These are phyloP conservation scores for Leccinum olivaceoglutinosum DNA, from an alignment of 1,284 basidiomycete genomes.

Conservation along the genomic window DNA sequence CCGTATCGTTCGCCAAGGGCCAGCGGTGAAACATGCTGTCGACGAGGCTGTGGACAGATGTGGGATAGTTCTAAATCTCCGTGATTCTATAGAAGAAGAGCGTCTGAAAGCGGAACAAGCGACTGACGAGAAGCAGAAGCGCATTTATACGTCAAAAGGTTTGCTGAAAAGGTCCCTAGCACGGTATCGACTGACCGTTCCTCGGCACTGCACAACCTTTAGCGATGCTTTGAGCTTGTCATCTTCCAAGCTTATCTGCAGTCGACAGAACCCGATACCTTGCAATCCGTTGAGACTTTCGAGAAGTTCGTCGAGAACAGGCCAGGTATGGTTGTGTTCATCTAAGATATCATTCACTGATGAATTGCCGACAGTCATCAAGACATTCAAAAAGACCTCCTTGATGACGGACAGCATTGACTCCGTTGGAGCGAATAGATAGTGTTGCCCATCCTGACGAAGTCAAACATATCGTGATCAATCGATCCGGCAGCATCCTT, in stretches of 20 bases:
- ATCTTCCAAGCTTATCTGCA: slow-evolving; percentile 94
- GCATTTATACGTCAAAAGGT: slow-evolving; percentile 68
- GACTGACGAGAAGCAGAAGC: slow-evolving; percentile 66
- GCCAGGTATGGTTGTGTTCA: slow-evolving; percentile 50
- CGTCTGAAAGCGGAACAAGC: slow-evolving; percentile 73
- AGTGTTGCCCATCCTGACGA: slow-evolving; percentile 87
- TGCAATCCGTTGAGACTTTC: slow-evolving; percentile 72
- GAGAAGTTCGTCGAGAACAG: slow-evolving; percentile 78
- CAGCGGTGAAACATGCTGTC: slow-evolving; percentile 82
- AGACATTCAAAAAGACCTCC: slow-evolving; percentile 90
- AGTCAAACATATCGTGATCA: slow-evolving; percentile 78
- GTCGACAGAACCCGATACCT: slow-evolving; percentile 78
- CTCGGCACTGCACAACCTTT: slow-evolving; percentile 72
- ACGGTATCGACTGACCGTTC: slow-evolving; percentile 1
- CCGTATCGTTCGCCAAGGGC: slow-evolving; percentile 88
- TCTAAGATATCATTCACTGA: neutral
- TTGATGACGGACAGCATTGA: slow-evolving; percentile 79
- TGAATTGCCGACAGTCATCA: slow-evolving; percentile 62
- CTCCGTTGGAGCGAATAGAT: slow-evolving; percentile 79
- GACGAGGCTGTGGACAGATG: slow-evolving; percentile 92
- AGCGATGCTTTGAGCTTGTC: slow-evolving; percentile 88
- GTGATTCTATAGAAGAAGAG: slow-evolving; percentile 86
- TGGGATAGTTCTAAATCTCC: slow-evolving; percentile 77
- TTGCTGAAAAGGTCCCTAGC: slow-evolving; percentile 10
- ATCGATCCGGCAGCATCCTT: slow-evolving; percentile 82